Base-by-base conservation (phyloP, 2,329 filamentous ascomycete species). In the Teratosphaeriaceae sp. region DNA sequence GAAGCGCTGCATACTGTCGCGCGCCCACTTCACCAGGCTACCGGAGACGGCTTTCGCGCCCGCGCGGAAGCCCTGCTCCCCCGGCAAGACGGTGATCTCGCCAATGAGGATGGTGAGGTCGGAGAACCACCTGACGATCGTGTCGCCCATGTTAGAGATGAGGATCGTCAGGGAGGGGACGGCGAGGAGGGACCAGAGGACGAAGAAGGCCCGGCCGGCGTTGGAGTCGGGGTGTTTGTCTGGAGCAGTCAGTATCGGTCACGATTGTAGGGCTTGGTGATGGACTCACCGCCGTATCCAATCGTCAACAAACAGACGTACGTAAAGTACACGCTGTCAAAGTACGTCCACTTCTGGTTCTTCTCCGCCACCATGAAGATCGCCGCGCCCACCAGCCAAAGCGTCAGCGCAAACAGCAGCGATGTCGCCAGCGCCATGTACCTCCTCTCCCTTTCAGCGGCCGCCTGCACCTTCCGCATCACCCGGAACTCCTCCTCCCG, bases 81-180 rank as follows among this genome's bases (percentile, higher is more conserved):
- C 69, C 1, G 75, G 75, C 1, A 78, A 56, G 15, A 79, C 67
- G 2, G 76, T 78, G 19, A 78, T 50, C 22, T 73, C 70, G 11
- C 73, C 76, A 3, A 77, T 47, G 65, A 70, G 76, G n/a, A 75
- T 69, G 0, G 74, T 76, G n/a, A 72, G 44, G 37, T 79, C 73
- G 18, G 71, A 69, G 57, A 79, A 70, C 7, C 63, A 62, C 46
- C 74, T 74, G 46, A 79, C 71, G 8, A 76, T 69, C 0, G 73
- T 76, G 45, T 74, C 71, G 12, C 72, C 71, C 71, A 76, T 74
- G 45, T 75, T 71, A 43, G 64, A 70, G 50, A 74, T 76, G 24
- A 75, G 62, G 19, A 75, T 73, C 0, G 75, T 76, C 35, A 78
- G 62, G 0, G 72, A 72, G 0, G 75, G 74, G 0, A 78, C 67